These are phyloP conservation scores for Scheffersomyces coipomensis DNA, from an alignment of 805 yeast genomes.

Conservation along the genomic window DNA sequence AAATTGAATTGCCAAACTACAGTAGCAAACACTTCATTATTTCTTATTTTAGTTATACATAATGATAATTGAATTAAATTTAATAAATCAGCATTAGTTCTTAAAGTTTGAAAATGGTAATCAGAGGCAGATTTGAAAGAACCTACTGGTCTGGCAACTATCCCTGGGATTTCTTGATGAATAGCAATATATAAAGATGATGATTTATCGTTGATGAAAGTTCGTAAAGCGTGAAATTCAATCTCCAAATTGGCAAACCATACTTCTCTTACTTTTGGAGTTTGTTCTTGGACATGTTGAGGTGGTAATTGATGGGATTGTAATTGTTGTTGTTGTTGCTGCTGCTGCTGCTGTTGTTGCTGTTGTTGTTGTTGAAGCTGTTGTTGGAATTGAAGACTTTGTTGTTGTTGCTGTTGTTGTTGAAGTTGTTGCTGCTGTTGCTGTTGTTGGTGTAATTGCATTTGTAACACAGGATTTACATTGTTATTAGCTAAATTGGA, in stretches of 20 bases:
- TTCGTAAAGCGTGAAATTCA: slow-evolving; percentile 63
- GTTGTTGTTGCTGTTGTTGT: slow-evolving; percentile 15
- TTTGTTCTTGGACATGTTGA: slow-evolving; percentile 26
- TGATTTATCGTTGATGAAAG: slow-evolving; percentile 51
- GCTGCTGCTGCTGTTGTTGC: slow-evolving; percentile 21
- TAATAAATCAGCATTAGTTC: slow-evolving; percentile 86
- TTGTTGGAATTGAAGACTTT: slow-evolving; percentile 10
- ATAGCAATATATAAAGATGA: slow-evolving; percentile 55
- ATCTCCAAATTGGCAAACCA: slow-evolving; percentile 69
- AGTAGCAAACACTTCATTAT: slow-evolving; percentile 58
- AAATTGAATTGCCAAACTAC: slow-evolving; percentile 98
- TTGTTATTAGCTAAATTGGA: slow-evolving; percentile 11
- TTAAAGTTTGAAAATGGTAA: slow-evolving; percentile 92
- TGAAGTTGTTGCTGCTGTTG: slow-evolving; percentile 16
- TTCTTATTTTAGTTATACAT: slow-evolving; percentile 36
- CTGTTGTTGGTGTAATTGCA: slow-evolving; percentile 24
- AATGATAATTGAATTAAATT: slow-evolving; percentile 73
- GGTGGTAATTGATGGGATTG: slow-evolving; percentile 14
- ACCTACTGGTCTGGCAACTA: slow-evolving; percentile 94
- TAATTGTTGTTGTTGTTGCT: slow-evolving; percentile 17
- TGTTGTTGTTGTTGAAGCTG: slow-evolving; percentile 21
- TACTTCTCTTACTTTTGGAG: slow-evolving; percentile 65
- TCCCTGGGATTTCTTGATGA: slow-evolving; percentile 94
- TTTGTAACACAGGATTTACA: slow-evolving; percentile 27
- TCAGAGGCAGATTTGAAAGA: slow-evolving; percentile 85